These are phyloP conservation scores for Backusella westeae DNA, from an alignment of 192 early-diverging fungal species.

Conservation along the genomic window DNA sequence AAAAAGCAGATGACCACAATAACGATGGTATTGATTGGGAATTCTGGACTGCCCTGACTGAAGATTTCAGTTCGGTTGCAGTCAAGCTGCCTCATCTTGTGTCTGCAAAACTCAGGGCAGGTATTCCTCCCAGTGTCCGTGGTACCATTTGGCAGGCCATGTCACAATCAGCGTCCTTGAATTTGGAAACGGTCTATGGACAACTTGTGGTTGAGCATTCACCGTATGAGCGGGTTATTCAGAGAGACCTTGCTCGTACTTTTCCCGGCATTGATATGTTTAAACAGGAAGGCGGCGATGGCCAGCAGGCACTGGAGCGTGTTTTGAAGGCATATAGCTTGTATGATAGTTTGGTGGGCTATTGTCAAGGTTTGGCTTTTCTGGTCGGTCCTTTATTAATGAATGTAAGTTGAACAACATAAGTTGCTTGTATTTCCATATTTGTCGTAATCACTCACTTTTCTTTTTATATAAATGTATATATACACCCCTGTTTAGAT, in stretches of 20 bases:
- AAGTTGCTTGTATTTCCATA: not conserved
- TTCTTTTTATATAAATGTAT: not conserved
- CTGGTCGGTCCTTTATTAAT: slow-evolving; percentile 90
- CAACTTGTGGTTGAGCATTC: slow-evolving; percentile 71
- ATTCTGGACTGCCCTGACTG: slow-evolving; percentile 78
- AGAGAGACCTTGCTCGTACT: slow-evolving; percentile 90
- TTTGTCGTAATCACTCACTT: not conserved
- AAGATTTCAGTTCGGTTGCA: slow-evolving; percentile 67
- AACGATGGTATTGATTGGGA: slow-evolving; percentile 53
- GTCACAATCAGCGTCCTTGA: slow-evolving; percentile 72
- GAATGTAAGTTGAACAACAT: slow-evolving; percentile 57
- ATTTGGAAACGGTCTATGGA: slow-evolving; percentile 79
- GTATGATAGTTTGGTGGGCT: slow-evolving; percentile 93
- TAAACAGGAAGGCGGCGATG: slow-evolving; percentile 72
- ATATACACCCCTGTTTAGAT: slow-evolving; percentile 52
- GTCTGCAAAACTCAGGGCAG: slow-evolving; percentile 64
- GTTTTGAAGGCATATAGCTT: slow-evolving; percentile 93
- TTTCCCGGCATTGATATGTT: slow-evolving; percentile 92
- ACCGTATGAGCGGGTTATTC: slow-evolving; percentile 89
- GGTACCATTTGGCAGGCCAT: slow-evolving; percentile 90
- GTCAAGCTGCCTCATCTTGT: slow-evolving; percentile 61
- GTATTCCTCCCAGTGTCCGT: slow-evolving; percentile 78
- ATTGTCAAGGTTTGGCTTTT: slow-evolving; percentile 97
- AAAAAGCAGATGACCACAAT: not conserved
- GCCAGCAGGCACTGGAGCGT: slow-evolving; percentile 83